Evolutionary conservation across 2,329 filamentous ascomycete genomes (phyloP).

Genomic region (Alternaria tenuissima): DNA sequence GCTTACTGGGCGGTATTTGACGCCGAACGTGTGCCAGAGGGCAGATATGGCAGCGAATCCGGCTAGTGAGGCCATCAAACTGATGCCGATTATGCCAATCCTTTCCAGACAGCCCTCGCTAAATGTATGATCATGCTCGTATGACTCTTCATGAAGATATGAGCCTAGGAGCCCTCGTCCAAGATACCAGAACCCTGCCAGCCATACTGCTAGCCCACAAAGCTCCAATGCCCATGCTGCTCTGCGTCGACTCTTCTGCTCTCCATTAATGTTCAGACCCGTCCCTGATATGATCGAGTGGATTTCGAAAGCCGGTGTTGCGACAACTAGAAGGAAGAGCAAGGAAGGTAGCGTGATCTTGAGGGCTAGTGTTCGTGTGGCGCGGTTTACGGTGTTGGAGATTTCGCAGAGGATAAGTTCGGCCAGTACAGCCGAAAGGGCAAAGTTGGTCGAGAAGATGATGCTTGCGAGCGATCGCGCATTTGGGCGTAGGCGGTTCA

Average conservation of each 20-base stretch:
- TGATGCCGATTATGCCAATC: constrained; percentile 84
- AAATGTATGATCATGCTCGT: constrained; percentile 56
- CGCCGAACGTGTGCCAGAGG: constrained; percentile 83
- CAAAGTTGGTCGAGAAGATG: constrained; percentile 80
- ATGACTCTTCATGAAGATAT: constrained; percentile 58
- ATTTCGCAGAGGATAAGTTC: constrained; percentile 87
- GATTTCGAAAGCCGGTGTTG: constrained; percentile 82
- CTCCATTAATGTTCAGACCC: constrained; percentile 70
- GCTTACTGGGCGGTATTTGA: constrained; percentile 65
- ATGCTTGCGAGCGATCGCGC: constrained; percentile 61
- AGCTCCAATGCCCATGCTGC: constrained; percentile 71
- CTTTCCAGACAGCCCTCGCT: constrained; percentile 67
- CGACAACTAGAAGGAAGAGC: constrained; percentile 74
- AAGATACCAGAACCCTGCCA: constrained; percentile 79
- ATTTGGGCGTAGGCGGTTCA: constrained; percentile 50
- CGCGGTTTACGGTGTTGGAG: constrained; percentile 73
- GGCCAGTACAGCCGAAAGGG: constrained; percentile 77
- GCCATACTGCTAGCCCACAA: constrained; percentile 71
- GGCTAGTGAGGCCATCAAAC: constrained; percentile 85
- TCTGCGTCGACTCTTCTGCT: constrained; percentile 64
- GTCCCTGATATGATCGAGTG: constrained; percentile 66
- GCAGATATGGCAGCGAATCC: constrained; percentile 89
- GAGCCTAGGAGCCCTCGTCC: constrained; percentile 68
- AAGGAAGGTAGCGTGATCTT: constrained; percentile 74
- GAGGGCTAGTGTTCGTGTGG: constrained; percentile 73